phyloP scores from a whole-genome alignment of 2,329 filamentous ascomycete species.

The Curvularia hawaiiensis region DNA sequence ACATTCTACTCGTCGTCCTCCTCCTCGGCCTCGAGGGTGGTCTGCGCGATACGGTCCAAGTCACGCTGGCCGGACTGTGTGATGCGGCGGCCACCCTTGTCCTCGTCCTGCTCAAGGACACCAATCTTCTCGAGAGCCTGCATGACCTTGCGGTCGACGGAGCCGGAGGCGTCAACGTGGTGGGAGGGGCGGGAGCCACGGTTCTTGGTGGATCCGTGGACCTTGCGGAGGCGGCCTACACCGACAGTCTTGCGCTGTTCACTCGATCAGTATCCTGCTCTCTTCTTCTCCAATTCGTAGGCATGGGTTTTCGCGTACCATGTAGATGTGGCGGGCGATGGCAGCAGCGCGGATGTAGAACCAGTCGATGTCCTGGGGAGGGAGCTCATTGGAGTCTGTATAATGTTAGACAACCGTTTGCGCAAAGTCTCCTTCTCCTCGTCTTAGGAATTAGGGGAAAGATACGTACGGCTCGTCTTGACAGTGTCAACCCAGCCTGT shows the following conservation, averaged over 20 bases:
- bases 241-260: constrained; percentile 88
- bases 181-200: constrained; percentile 87
- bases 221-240: constrained; percentile 96
- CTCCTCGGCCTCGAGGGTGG: constrained; percentile 57
- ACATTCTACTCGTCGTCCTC: constrained; percentile 50
- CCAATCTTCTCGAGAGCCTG: constrained; percentile 99
- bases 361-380: constrained; percentile 98
- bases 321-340: constrained; percentile 97
- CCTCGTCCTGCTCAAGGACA: constrained; percentile 96
- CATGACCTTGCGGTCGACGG: constrained; percentile 96
- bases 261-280: constrained; percentile 1
- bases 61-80: constrained; percentile 98
- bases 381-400: constrained; percentile 86
- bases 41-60: constrained; percentile 76
- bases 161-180: constrained; percentile 94
- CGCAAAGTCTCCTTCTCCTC: not conserved
- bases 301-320: constrained; percentile 46
- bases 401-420: constrained; percentile 19
- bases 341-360: constrained; percentile 87
- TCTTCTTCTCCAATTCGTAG: not conserved
- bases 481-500: constrained; percentile 99
- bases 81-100: constrained; percentile 98
- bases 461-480: constrained; percentile 75
- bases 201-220: constrained; percentile 93
- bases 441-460: not conserved